A percentile compares a stretch with the other conserved stretches of the same genome.
Conservation (phyloP, 257 asterid genomes). For the Nicotiana sylvestris region DNA sequence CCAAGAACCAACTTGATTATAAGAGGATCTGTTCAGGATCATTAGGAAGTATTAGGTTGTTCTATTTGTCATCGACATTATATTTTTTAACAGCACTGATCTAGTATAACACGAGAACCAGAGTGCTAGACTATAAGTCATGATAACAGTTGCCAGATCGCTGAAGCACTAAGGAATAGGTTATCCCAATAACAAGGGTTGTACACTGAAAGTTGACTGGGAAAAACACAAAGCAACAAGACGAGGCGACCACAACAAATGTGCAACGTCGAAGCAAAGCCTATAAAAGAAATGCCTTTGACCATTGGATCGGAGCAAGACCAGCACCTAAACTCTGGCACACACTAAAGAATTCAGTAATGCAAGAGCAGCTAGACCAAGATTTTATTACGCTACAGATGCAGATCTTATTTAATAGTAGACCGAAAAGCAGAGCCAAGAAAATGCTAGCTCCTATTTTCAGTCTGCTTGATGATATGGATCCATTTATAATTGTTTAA, state of each 20-base stretch:
- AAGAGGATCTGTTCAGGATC: background rate
- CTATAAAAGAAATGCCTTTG: background rate
- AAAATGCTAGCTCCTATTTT: background rate
- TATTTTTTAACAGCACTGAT: background rate
- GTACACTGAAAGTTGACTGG: background rate
- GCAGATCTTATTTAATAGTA: background rate
- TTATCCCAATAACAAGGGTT: background rate
- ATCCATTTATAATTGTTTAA: background rate
- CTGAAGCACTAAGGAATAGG: background rate
- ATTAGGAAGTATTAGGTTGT: background rate
- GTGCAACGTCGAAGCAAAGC: background rate
- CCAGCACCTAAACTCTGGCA: conserved; percentile 3
- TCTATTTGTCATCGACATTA: background rate
- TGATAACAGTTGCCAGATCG: background rate
- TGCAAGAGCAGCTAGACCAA: background rate
- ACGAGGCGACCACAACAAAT: background rate
- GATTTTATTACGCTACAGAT: background rate
- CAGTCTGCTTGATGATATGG: conserved; percentile 1
- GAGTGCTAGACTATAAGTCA: background rate
- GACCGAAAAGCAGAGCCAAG: background rate
- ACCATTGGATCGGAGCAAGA: background rate
- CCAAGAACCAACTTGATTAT: background rate
- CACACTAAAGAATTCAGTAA: background rate
- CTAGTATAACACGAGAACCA: background rate
- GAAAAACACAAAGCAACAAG: background rate